Percentiles rank a stretch among this genome's conserved stretches.
Evolutionary conservation across 208 protist genomes (phyloP).

Genomic region (Blastocrithidia nonstop): DNA sequence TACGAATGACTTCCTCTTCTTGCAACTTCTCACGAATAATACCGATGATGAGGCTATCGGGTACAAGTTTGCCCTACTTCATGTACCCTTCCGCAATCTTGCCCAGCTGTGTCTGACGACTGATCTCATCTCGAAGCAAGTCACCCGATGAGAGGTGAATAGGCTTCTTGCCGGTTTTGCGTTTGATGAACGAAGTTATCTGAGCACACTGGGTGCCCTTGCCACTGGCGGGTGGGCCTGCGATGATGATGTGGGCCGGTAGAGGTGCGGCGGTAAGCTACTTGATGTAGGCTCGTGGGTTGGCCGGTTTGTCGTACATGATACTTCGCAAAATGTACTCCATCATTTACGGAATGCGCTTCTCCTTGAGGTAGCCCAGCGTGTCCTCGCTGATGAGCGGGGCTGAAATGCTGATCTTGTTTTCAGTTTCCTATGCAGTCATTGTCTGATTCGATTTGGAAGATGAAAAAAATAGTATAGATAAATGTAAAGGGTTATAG

Average conservation of each 20-base stretch:
- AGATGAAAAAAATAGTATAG: background rate
- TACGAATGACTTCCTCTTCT: constrained; percentile 39
- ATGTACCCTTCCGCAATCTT: constrained; percentile 47
- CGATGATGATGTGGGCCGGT: constrained; percentile 56
- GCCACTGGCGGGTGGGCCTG: constrained; percentile 63
- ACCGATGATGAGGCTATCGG: constrained; percentile 49
- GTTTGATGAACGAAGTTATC: constrained; percentile 32
- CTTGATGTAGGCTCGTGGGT: constrained; percentile 40
- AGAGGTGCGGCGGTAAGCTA: constrained; percentile 26
- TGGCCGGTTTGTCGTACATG: constrained; percentile 44
- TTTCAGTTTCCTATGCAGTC: background rate
- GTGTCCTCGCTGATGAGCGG: constrained; percentile 32
- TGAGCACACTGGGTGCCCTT: constrained; percentile 64
- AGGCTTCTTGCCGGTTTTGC: constrained; percentile 13
- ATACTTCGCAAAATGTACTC: constrained; percentile 64
- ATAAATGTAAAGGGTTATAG: background rate
- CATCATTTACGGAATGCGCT: constrained; percentile 63
- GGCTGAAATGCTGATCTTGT: constrained; percentile 5
- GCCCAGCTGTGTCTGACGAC: constrained; percentile 30
- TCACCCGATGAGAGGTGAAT: constrained; percentile 81
- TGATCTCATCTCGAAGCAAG: constrained; percentile 58
- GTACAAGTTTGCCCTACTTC: constrained; percentile 48
- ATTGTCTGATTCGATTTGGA: background rate
- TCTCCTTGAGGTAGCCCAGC: constrained; percentile 55
- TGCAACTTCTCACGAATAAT: constrained; percentile 53